phyloP scores from a whole-genome alignment of 2,329 filamentous ascomycete genomes.

The Lasiodiplodia gonubiensis region DNA sequence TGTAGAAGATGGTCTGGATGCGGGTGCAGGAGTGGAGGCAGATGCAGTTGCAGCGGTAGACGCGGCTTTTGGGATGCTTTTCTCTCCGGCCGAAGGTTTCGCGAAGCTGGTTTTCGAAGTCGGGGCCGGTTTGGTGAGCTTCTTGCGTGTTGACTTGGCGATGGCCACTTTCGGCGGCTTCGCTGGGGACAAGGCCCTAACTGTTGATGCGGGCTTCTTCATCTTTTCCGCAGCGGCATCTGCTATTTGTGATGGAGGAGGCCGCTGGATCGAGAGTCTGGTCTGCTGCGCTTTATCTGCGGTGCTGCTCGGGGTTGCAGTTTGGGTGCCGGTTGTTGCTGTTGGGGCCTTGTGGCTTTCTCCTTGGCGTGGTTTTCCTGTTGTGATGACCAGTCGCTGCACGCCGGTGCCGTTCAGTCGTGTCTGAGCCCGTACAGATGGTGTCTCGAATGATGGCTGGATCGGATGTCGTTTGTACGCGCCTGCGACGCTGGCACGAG shows the following conservation, averaged over 20 bases:
- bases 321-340: not conserved
- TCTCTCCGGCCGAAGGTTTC: not conserved
- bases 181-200: not conserved
- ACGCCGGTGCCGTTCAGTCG: conserved; percentile 21
- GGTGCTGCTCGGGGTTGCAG: not conserved
- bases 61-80: not conserved
- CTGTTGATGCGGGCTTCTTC: not conserved
- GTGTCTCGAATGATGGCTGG: conserved; percentile 11
- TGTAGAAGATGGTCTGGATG: not conserved
- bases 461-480: conserved; percentile 7
- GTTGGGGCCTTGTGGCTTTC: not conserved
- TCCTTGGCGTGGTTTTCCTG: not conserved
- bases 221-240: not conserved
- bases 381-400: conserved; percentile 16
- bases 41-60: not conserved
- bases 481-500: not conserved
- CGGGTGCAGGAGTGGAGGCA: not conserved
- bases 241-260: not conserved
- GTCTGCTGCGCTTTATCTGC: not conserved
- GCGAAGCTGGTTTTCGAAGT: not conserved
- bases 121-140: not conserved
- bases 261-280: not conserved
- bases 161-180: not conserved
- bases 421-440: not conserved
- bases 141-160: not conserved